Percentiles rank a stretch among this genome's conserved stretches.
These are phyloP conservation scores for Panicum miliaceum DNA, from an alignment of 176 grass and related monocot species.

Conservation along the genomic window DNA sequence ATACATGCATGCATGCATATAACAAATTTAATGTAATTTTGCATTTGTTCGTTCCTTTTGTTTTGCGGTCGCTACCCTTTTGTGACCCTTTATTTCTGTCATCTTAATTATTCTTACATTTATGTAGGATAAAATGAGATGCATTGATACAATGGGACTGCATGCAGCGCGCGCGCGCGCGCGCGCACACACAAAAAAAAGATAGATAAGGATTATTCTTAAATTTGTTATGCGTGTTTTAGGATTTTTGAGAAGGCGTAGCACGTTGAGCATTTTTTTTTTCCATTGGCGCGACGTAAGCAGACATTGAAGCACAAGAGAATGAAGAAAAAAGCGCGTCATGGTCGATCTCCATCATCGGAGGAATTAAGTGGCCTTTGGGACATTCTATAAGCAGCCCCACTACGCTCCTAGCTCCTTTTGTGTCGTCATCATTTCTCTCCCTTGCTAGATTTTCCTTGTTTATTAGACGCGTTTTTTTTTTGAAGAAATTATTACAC, in stretches of 20 bases:
- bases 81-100: no score
- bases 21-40: no score
- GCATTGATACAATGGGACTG: no score
- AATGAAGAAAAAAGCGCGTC: slow-evolving; percentile 9
- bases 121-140: not conserved
- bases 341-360: slow-evolving; percentile 13
- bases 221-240: no score
- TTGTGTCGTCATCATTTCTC: slow-evolving; percentile 28
- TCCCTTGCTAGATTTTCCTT: slow-evolving; percentile 14
- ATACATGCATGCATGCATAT: no score
- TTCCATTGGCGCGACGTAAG: slow-evolving; percentile 26
- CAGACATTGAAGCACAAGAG: not conserved
- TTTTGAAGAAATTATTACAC: no score
- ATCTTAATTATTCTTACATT: no score
- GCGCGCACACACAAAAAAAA: no score
- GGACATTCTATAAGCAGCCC: slow-evolving; percentile 28
- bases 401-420: slow-evolving; percentile 35
- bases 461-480: not conserved
- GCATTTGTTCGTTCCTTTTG: no score
- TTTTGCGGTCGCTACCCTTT: no score
- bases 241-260: not conserved
- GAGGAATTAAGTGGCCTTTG: not conserved
- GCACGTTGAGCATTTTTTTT: not conserved
- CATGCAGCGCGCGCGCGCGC: no score
- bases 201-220: no score